A percentile compares a stretch with the other conserved stretches of the same genome.
These are phyloP conservation scores for Epichloe hybrida DNA, from an alignment of 2,329 filamentous ascomycete genomes.

Conservation along the genomic window DNA sequence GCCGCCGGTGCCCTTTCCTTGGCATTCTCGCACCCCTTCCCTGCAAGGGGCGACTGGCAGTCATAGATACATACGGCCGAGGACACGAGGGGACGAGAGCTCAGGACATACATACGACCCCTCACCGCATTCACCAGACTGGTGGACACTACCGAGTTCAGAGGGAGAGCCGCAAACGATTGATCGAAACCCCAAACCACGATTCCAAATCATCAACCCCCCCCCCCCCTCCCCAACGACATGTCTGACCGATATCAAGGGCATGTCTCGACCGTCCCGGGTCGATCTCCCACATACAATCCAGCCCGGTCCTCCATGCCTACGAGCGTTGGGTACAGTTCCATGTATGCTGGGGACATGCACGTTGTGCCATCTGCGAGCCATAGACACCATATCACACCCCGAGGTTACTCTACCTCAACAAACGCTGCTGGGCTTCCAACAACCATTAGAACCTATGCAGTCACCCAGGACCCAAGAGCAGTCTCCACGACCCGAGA, in stretches of 20 bases:
- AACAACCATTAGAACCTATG: constrained; percentile 41
- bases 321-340: constrained; percentile 34
- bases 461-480: constrained; percentile 38
- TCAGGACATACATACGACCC: neutral
- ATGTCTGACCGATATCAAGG: constrained; percentile 37
- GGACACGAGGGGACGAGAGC: too few species aligned
- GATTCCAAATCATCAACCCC: neutral
- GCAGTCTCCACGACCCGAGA: constrained; percentile 36
- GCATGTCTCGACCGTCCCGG: constrained; percentile 21
- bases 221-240: constrained; percentile 10
- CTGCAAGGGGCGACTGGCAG: too few species aligned
- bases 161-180: too few species aligned
- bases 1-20: too few species aligned
- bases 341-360: constrained; percentile 38
- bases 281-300: constrained; percentile 31
- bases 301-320: constrained; percentile 42
- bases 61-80: too few species aligned
- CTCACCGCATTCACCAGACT: neutral
- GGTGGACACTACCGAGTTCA: too few species aligned
- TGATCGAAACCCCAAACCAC: too few species aligned
- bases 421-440: constrained; percentile 21
- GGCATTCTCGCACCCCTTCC: too few species aligned
- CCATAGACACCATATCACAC: constrained; percentile 20
- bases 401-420: constrained; percentile 21
- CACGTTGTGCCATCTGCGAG: constrained; percentile 37